Conservation (phyloP, 495 filamentous ascomycete genomes). For the Tuber microsphaerosporum region DNA sequence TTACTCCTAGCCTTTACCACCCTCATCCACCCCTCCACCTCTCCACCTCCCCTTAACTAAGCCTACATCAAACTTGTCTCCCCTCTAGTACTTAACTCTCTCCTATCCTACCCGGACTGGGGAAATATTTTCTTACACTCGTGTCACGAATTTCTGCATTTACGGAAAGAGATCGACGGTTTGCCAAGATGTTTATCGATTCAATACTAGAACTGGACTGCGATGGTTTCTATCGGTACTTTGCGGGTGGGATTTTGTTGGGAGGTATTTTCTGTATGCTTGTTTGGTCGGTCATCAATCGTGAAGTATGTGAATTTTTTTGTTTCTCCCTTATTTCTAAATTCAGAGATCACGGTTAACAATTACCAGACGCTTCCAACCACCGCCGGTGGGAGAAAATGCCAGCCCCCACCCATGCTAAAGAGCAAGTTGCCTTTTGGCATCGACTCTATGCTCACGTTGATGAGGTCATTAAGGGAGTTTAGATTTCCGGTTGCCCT, state of each 20-base stretch:
- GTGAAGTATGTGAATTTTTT: not conserved
- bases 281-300: not conserved
- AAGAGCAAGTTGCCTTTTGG: conserved; percentile 22
- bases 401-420: conserved; percentile 17
- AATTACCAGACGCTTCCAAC: not conserved
- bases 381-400: conserved; percentile 15
- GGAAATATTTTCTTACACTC: not conserved
- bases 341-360: not conserved
- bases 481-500: conserved; percentile 17
- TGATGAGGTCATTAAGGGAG: conserved; percentile 15
- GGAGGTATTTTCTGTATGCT: not conserved
- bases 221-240: not conserved
- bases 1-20: not conserved
- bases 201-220: not conserved
- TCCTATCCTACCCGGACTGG: not conserved
- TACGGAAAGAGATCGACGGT: not conserved
- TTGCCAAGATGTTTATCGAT: not conserved
- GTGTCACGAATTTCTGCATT: not conserved
- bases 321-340: not conserved
- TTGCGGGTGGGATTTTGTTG: not conserved
- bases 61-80: not conserved
- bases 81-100: not conserved
- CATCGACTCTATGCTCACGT: conserved; percentile 14
- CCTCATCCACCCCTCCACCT: not conserved
- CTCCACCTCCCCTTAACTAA: not conserved